These are phyloP conservation scores for Fimicolochytrium jonesii DNA, from an alignment of 192 early-diverging fungal genomes.

Conservation along the genomic window DNA sequence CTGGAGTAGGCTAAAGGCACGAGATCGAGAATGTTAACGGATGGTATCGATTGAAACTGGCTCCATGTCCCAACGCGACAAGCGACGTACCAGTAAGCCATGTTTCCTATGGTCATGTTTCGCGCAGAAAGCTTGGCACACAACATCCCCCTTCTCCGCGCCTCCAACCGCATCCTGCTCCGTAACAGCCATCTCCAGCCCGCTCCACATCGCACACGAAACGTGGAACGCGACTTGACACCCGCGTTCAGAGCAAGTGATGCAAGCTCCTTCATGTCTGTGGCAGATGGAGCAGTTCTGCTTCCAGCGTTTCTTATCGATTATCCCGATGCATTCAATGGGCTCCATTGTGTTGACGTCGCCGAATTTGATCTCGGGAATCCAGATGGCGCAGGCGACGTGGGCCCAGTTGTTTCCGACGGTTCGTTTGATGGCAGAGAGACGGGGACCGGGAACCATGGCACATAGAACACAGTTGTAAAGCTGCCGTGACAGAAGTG, in stretches of 20 bases:
- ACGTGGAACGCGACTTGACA: slow-evolving; percentile 27
- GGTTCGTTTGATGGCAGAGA: slow-evolving; percentile 28
- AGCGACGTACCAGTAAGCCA: no score
- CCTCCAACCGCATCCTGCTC: background rate
- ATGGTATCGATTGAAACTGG: background rate
- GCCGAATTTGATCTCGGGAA: slow-evolving; percentile 38
- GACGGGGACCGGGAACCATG: slow-evolving; percentile 2
- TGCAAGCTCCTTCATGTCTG: slow-evolving; percentile 23
- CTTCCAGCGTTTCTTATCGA: slow-evolving; percentile 35
- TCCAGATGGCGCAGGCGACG: slow-evolving; percentile 36
- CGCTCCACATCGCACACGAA: slow-evolving; percentile 23
- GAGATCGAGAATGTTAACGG: background rate
- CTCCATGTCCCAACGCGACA: no score
- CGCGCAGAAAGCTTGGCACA: slow-evolving; percentile 4
- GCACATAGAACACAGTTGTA: slow-evolving; percentile 39
- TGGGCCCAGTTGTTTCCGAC: slow-evolving; percentile 45
- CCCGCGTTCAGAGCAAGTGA: slow-evolving; percentile 33
- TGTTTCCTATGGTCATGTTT: slow-evolving; percentile 10
- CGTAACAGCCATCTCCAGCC: slow-evolving; percentile 26
- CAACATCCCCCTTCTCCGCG: background rate
- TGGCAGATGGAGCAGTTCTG: slow-evolving; percentile 34
- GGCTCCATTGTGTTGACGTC: slow-evolving; percentile 8
- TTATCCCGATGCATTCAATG: slow-evolving; percentile 39
- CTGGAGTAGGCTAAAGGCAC: no score
- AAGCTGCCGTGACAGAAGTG: slow-evolving; percentile 18